phyloP scores from a whole-genome alignment of 108 stramenopile species.

The Cyclotella cryptica region DNA sequence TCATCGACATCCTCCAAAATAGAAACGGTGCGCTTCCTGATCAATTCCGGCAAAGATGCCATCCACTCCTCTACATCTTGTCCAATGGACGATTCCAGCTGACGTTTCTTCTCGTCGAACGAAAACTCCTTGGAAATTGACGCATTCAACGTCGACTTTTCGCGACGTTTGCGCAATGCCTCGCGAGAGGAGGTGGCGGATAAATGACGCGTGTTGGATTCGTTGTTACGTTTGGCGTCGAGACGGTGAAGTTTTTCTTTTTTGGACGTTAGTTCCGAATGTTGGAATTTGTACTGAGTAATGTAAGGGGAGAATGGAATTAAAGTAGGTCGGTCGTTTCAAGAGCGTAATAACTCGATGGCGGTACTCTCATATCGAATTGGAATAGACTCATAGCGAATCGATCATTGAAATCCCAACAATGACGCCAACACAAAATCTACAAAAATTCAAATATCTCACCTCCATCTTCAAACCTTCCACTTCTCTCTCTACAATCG shows the following conservation, averaged over 20 bases:
- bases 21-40: constrained; percentile 9
- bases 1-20: constrained; percentile 23
- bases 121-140: neutral
- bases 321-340: neutral
- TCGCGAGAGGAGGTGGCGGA: constrained; percentile 38
- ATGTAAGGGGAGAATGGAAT: constrained; percentile 8
- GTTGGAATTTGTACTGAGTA: constrained; percentile 54
- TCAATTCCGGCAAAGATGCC: constrained; percentile 17
- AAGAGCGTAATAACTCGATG: too few relatives aligned
- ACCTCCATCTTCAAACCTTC: constrained; percentile 36
- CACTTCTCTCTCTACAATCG: constrained; percentile 23
- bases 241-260: constrained; percentile 46
- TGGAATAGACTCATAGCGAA: neutral
- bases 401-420: too few relatives aligned
- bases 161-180: constrained; percentile 38
- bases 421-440: neutral
- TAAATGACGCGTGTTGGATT: constrained; percentile 22
- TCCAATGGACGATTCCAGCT: constrained; percentile 26
- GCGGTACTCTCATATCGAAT: neutral
- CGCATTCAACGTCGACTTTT: constrained; percentile 6
- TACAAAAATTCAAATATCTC: neutral
- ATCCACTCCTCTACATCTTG: constrained; percentile 25
- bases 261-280: constrained; percentile 45
- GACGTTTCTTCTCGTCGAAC: constrained; percentile 30
- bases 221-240: constrained; percentile 33